Base-by-base conservation (phyloP, 768 basidiomycete genomes). In the Infundibulicybe gibba region DNA sequence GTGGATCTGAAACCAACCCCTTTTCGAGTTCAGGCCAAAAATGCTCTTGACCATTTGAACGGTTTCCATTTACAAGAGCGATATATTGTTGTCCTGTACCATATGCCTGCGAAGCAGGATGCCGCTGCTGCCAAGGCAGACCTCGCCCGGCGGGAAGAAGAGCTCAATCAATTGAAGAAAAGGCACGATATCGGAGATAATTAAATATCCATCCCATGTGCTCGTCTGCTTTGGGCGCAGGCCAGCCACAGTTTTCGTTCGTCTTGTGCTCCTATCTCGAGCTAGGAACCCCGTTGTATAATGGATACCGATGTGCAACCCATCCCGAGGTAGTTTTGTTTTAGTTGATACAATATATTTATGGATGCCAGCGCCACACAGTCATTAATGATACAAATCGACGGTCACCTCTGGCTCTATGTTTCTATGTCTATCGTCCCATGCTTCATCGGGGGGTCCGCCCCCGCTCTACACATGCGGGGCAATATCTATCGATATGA, bases 11-110 rank as follows among this genome's bases (percentile, higher is more conserved):
- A 25, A 25, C 25, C n/a, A n/a, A n/a, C n/a, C n/a, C n/a, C n/a
- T 25, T 25, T 33, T 35, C 41, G 25, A 32, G 45, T 45, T 11
- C 59, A 97, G 90, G 95, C 95, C 16, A 95, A 97, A 68, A 94
- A 94, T 60, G 95, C 95, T 0, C 80, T 97, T 47, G 94, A 94
- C 61, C 94, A 97, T 65, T 66, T 98, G 60, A 98, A 98, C 57
- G 95, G 95, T 39, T 99, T 99, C 72, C 95, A 99, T 70, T 66
- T 99, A 49, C 93, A 94, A 70, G 95, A 97, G 67, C 87, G 95
- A 19, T 99, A 98, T 68, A 95, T 99, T 44, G 95, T 99, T 48
- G 95, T 98, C 8, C 72, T 97, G 21, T 98, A 95, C 60, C 94
- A 98, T 62, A 95, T 97, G 85, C 92, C 94, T 32, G 86, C 92